Percentiles rank a stretch among this genome's conserved stretches.
phyloP scores from a whole-genome alignment of 2,329 filamentous ascomycete genomes.

The Ophiocordyceps camponoti-rufipedis region DNA sequence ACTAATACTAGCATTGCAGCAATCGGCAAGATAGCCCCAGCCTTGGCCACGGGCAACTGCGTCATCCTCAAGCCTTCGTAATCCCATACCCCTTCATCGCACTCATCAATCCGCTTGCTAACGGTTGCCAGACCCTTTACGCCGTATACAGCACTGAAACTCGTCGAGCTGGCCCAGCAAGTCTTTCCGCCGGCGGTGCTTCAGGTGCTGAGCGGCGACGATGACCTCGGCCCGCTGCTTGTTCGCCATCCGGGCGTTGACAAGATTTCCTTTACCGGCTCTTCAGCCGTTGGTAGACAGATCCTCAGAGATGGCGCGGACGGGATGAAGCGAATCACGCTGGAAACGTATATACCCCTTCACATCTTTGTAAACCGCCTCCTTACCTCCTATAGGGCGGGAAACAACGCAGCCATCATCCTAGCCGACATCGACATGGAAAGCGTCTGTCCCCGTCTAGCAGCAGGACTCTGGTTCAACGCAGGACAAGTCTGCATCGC shows the following conservation, averaged over 20 bases:
- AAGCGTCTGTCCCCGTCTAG: conserved; percentile 13
- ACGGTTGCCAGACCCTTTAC: conserved; percentile 28
- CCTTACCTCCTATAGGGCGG: not conserved
- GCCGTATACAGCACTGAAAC: conserved; percentile 35
- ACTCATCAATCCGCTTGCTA: too few relatives aligned
- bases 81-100: too few relatives aligned
- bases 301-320: conserved; percentile 33
- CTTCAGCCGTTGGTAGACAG: conserved; percentile 37
- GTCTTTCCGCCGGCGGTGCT: conserved; percentile 42
- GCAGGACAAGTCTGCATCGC: conserved; percentile 18
- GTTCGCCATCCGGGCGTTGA: conserved; percentile 35
- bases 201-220: conserved; percentile 40
- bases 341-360: conserved; percentile 23
- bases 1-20: conserved; percentile 11
- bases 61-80: conserved; percentile 33
- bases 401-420: conserved; percentile 1
- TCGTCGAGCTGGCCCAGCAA: conserved; percentile 32
- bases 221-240: conserved; percentile 37
- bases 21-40: conserved; percentile 32
- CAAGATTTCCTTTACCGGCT: conserved; percentile 47
- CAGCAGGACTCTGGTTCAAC: conserved; percentile 33
- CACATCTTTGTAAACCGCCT: too few relatives aligned
- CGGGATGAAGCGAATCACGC: conserved; percentile 38
- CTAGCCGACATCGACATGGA: not conserved
- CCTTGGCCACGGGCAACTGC: conserved; percentile 24